Base-by-base conservation (phyloP, 2,329 filamentous ascomycete species). In the Emergomyces orientalis region DNA sequence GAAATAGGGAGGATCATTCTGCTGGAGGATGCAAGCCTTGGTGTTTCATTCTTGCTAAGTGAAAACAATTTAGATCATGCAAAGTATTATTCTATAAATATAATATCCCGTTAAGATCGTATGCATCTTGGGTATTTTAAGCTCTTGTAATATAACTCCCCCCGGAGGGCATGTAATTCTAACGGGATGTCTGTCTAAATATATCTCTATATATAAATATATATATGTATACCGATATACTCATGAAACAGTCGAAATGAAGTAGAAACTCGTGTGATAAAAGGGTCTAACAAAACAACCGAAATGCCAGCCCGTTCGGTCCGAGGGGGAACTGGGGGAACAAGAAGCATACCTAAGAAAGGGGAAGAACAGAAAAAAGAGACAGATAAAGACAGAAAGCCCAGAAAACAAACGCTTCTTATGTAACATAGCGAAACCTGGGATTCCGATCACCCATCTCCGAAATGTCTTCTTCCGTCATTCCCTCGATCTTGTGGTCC, bases 371-470 rank as follows among this genome's bases (percentile, higher is more conserved):
- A 39, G 30, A 2, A 57, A 41, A 39, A 45, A 27, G 11, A 39
- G 6, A 37, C 11, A 59, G 14, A 13, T 9, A 14, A 19, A 47
- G 13, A 45, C 9, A 52, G 39, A 32, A 32, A 45, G 3, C 3
- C 3, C 3, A 43, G 1, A 57, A 57, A n/a, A 34, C 9, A 22
- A 17, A 27, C 34, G 37, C 19, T 30, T 8, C 55, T 74, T 66
- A 78, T 51, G 70, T 72, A 45, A 71, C 76, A 64, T 75, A 78
- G 30, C 71, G 63, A 62, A 77, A 78, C 19, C 73, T 70, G 22
- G 77, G 77, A 60, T 74, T 77, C 34, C 70, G 72, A 65, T 79
- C 77, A 5, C 77, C 77, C 68, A 78, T 71, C 64, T 79, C 77
- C 52, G 73, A 70, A 61, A 78, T 75, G 43, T 77, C 74, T 32